These are phyloP conservation scores for Salvia hispanica DNA, from an alignment of 257 asterid genomes.

Conservation along the genomic window DNA sequence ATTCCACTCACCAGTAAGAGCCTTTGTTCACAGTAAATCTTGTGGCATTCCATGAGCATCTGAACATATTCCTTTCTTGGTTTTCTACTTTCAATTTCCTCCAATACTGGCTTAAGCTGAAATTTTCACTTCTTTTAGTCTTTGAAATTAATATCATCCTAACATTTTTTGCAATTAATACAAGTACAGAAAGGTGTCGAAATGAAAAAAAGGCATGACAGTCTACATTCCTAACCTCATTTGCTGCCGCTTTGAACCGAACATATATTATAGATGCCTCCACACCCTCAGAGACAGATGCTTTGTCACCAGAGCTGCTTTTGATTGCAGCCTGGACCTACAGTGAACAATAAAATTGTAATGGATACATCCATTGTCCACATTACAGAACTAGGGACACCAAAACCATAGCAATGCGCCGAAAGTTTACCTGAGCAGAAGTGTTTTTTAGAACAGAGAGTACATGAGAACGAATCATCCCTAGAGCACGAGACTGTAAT, in stretches of 20 bases:
- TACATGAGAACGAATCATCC: constrained; percentile 89
- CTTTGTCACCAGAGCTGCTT: constrained; percentile 71
- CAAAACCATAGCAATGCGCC: constrained; percentile 26
- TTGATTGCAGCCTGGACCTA: constrained; percentile 85
- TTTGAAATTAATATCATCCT: constrained; percentile 8
- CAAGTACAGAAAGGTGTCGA: constrained; percentile 21
- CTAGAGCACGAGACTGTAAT: constrained; percentile 92
- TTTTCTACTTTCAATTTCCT: constrained; percentile 91
- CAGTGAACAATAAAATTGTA: constrained; percentile 26
- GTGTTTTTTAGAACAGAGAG: constrained; percentile 83
- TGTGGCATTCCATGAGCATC: constrained; percentile 94
- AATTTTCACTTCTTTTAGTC: constrained; percentile 29
- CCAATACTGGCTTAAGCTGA: constrained; percentile 95
- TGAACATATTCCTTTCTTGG: constrained; percentile 92
- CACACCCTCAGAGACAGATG: constrained; percentile 85
- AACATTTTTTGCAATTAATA: constrained; percentile 18
- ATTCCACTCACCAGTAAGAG: constrained; percentile 74
- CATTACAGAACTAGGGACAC: constrained; percentile 27
- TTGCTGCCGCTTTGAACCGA: constrained; percentile 97
- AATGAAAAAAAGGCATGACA: constrained; percentile 21
- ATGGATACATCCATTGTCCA: constrained; percentile 27
- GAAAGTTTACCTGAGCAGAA: constrained; percentile 79
- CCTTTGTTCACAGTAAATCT: constrained; percentile 93
- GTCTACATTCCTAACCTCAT: constrained; percentile 57
- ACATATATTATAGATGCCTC: constrained; percentile 94